Evolutionary conservation across 2,329 filamentous ascomycete genomes (phyloP), one percentile per base, ranked within the genome.

Genomic region (Phyllosticta capitalensis): DNA sequence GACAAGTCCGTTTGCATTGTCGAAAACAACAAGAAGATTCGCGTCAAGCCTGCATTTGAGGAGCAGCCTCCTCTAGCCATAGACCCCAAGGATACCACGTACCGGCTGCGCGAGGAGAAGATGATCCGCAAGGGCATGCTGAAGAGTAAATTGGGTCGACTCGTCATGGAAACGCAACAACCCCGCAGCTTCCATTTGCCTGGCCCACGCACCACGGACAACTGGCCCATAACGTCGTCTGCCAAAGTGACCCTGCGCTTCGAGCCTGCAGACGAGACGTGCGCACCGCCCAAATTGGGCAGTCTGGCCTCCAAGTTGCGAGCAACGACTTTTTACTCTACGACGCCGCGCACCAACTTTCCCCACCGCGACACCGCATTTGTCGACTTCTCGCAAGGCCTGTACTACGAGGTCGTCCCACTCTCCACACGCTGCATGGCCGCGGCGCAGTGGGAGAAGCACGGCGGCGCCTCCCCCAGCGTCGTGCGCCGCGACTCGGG

Each of bases 21-120:
- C 4, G 77, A 81, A 17, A 77, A 78, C 54, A 73, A 73, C 9
- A 79, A 79, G 62, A 82, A 82, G 65, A 72, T 88, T 9, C 81
- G 83, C 55, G 76, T 88, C 38, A 76, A 85, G 55, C 85, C 85
- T 9, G 77, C 76, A 0, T 75, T 79, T 19, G 77, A 81, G 12
- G 84, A 87, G 67, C 78, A 81, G 63, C 83, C 85, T 4, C 84
- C 84, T 0, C 68, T 87, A 49, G 74, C 79, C 54, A 70, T 77
- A 20, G 77, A 79, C 12, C 68, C 74, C 24, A 74, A 74, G 33
- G 71, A 75, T 50, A 68, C 73, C 45, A 75, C 79, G 45, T 85
- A 84, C 67, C 74, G 76, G 56, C 69, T 81, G 48, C 79, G 80
- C 51, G 79, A 78, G 65, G 83, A 85, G 67, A 86, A 84, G 71